Percentiles rank a stretch among this genome's conserved stretches.
Conservation (phyloP, 352 stramenopile genomes). For the Phytophthora idaei region DNA sequence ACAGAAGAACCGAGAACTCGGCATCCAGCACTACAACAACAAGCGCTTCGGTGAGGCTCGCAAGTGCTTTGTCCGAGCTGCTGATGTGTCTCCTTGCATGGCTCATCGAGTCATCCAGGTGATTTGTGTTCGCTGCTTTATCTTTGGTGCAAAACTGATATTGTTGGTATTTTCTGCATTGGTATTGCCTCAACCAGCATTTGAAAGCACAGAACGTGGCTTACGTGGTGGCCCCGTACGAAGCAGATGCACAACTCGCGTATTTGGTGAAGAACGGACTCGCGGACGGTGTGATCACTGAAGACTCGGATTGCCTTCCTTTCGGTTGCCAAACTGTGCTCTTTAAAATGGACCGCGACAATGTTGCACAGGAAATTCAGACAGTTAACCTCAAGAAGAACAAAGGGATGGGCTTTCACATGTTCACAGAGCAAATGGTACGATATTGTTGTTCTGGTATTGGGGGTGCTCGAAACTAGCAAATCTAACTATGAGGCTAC, state of each 20-base stretch:
- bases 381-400: constrained; percentile 72
- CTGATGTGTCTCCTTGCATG: constrained; percentile 83
- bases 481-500: constrained; percentile 1
- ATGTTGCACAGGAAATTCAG: constrained; percentile 87
- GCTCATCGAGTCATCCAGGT: constrained; percentile 81
- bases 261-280: constrained; percentile 82
- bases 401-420: constrained; percentile 73
- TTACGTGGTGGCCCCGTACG: constrained; percentile 97
- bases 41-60: constrained; percentile 64
- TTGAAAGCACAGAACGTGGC: constrained; percentile 70
- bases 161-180: constrained; percentile 6
- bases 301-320: constrained; percentile 95
- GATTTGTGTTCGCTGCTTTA: neutral
- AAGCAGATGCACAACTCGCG: constrained; percentile 97
- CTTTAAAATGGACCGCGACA: constrained; percentile 96
- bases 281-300: constrained; percentile 95
- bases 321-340: constrained; percentile 93
- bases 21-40: constrained; percentile 60
- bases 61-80: constrained; percentile 75
- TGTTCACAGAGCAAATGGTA: constrained; percentile 89
- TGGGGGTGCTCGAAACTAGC: neutral
- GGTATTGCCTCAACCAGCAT: constrained; percentile 30
- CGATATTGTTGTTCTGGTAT: neutral
- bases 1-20: constrained; percentile 72
- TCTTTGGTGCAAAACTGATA: neutral